Evolutionary conservation across 148 eudicot species (phyloP).

Genomic region (Silene conica): DNA sequence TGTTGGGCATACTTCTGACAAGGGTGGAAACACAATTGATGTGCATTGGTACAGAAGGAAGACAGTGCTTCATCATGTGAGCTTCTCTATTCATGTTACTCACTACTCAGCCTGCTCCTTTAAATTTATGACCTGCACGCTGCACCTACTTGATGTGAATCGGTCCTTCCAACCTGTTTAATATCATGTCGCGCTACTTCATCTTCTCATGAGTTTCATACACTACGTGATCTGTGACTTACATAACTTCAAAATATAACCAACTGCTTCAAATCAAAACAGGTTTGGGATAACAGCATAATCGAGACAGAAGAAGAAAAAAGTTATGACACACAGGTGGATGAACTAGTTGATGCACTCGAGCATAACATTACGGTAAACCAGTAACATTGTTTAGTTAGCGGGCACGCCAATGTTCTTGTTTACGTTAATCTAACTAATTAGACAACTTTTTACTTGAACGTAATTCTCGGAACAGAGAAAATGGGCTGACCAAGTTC

Average conservation of each 20-base stretch:
- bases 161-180: too few species aligned
- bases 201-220: too few species aligned
- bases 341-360: constrained; percentile 47
- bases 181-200: too few species aligned
- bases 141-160: too few species aligned
- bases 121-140: too few species aligned
- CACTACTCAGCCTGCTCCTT: too few species aligned
- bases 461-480: too few species aligned
- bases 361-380: constrained; percentile 60
- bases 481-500: constrained; percentile 54
- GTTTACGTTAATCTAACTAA: background rate
- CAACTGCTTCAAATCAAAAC: background rate
- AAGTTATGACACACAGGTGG: constrained; percentile 33
- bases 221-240: too few species aligned
- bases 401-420: too few species aligned
- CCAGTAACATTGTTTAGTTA: background rate
- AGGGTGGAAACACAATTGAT: constrained; percentile 71
- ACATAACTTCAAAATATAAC: too few species aligned
- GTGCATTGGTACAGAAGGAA: constrained; percentile 71
- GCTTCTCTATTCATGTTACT: constrained; percentile 24
- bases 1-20: constrained; percentile 28
- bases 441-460: background rate
- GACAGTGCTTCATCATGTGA: constrained; percentile 69
- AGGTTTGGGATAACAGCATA: constrained; percentile 72
- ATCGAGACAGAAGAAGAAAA: constrained; percentile 57